Evolutionary conservation across 2,329 filamentous ascomycete genomes (phyloP).

Genomic region (Colletotrichum brevisporum): DNA sequence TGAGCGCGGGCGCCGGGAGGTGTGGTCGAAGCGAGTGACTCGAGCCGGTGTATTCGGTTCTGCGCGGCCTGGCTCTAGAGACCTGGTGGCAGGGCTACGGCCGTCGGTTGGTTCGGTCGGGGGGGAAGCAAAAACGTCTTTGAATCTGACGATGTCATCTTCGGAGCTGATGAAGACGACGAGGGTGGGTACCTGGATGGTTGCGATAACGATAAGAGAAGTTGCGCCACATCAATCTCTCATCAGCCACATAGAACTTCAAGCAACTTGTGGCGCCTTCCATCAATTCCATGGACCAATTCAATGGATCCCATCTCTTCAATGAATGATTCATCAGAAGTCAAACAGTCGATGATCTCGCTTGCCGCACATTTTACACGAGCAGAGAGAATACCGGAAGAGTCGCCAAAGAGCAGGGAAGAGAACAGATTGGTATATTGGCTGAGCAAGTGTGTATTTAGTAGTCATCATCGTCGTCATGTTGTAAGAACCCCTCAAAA

Average conservation of each 20-base stretch:
- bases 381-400: too few relatives aligned
- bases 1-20: conserved; percentile 4
- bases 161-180: conserved; percentile 4
- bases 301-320: too few relatives aligned
- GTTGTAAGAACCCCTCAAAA: not conserved
- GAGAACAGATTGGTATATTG: conserved; percentile 47
- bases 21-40: not conserved
- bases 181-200: not conserved
- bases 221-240: not conserved
- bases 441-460: not conserved
- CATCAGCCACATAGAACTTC: conserved; percentile 15
- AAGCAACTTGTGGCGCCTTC: not conserved
- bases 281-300: too few relatives aligned
- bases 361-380: too few relatives aligned
- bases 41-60: not conserved
- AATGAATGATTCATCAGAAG: too few relatives aligned
- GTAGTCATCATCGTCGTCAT: not conserved
- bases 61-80: not conserved
- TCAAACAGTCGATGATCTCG: too few relatives aligned
- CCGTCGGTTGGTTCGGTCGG: too few relatives aligned
- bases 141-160: conserved; percentile 29
- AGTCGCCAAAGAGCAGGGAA: too few relatives aligned
- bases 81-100: not conserved
- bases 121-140: not conserved
- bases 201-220: conserved; percentile 36